Base-by-base conservation (phyloP, 192 early-diverging fungal genomes). In the Linnemannia exigua region DNA sequence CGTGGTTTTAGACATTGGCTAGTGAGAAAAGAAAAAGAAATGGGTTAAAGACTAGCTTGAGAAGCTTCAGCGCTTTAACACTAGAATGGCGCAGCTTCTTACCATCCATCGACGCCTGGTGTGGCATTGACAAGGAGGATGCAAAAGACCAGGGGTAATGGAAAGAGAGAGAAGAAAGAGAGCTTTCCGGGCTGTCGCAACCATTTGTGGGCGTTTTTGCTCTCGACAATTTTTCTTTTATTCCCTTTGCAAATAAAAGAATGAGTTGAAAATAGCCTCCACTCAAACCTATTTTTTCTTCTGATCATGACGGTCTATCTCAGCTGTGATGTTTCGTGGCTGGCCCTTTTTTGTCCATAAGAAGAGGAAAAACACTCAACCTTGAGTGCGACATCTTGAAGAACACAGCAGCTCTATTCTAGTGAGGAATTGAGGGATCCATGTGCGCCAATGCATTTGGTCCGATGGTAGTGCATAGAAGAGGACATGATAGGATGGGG, bases 231-330 rank as follows among this genome's bases (percentile, higher is more conserved):
- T 54, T 51, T 51, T 51, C 17, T 54, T 54, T 54, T 54, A 25
- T 28, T 61, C 12, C 25, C n/a, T 61, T 61, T 63, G 58, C 58
- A 63, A 44, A 44, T 44, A 44, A 63, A 44, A 63, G n/a, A n/a
- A n/a, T n/a, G n/a, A n/a, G 58, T 31, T 63, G 58, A 63, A 63
- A 63, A 63, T 63, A 63, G 58, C 28, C 31, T 63, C 11, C 58
- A 15, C 28, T 63, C 28, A 63, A 63, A 63, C 58, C 28, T 63
- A 31, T 63, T 63, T 63, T 63, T 54, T n/a, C 5, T n/a, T 54
- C 17, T 51, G 41, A 6, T 63, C 58, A 28, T 31, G 28, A 63
- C n/a, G n/a, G n/a, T n/a, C n/a, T n/a, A n/a, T 63, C 58, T 63
- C 58, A 63, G 28, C 11, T 50, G 41, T 63, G 28, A 63, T 63